A percentile compares a stretch with the other conserved stretches of the same genome.
Conservation (phyloP, 148 eudicot species). For the Cornus florida region DNA sequence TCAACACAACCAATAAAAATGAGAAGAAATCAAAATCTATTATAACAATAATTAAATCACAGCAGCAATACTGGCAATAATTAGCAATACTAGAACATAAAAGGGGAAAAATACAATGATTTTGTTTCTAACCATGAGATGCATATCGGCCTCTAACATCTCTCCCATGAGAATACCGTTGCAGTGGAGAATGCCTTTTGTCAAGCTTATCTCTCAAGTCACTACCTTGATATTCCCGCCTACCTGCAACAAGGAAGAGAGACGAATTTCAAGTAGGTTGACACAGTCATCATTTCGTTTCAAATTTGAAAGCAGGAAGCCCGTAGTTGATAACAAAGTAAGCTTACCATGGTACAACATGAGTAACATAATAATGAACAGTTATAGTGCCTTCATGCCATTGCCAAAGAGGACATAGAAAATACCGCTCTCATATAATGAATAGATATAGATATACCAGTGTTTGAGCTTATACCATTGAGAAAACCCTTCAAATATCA, state of each 20-base stretch:
- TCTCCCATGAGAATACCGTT: constrained; percentile 57
- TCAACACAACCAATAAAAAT: background rate
- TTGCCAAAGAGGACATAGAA: constrained; percentile 52
- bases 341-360: constrained; percentile 74
- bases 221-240: constrained; percentile 46
- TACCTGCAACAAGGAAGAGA: constrained; percentile 45
- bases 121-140: constrained; percentile 48
- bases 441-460: constrained; percentile 46
- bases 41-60: background rate
- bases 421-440: constrained; percentile 48
- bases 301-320: constrained; percentile 10
- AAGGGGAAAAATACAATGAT: constrained; percentile 5
- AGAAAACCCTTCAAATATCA: constrained; percentile 44
- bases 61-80: background rate
- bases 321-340: constrained; percentile 33
- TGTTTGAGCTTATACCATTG: constrained; percentile 49
- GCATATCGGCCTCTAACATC: constrained; percentile 46
- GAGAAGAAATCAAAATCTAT: background rate
- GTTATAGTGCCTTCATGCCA: constrained; percentile 50
- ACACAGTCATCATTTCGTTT: background rate
- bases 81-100: background rate
- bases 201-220: constrained; percentile 83
- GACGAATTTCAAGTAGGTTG: constrained; percentile 15
- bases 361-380: constrained; percentile 60
- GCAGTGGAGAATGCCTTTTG: constrained; percentile 67